These are phyloP conservation scores for Exophiala oligosperma DNA, from an alignment of 2,329 filamentous ascomycete species.

Conservation along the genomic window DNA sequence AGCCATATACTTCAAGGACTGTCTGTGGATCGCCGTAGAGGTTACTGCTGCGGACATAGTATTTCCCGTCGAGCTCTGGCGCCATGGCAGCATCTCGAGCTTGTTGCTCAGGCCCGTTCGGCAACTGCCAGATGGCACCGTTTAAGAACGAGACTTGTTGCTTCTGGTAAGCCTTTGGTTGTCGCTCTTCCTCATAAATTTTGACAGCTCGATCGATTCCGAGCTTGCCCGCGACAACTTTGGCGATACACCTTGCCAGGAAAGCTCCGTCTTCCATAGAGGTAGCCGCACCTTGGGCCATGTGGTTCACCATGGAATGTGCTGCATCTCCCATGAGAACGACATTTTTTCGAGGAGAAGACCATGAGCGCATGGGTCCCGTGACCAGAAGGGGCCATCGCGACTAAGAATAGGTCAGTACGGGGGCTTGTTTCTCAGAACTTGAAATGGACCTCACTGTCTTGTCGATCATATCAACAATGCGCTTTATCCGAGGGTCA, in stretches of 20 bases:
- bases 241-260: constrained; percentile 37
- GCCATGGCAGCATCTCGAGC: constrained; percentile 10
- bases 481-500: constrained; percentile 43
- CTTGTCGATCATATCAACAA: constrained; percentile 17
- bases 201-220: constrained; percentile 35
- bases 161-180: constrained; percentile 40
- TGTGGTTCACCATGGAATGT: constrained; percentile 45
- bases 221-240: constrained; percentile 36
- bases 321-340: constrained; percentile 43
- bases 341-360: constrained; percentile 40
- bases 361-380: constrained; percentile 43
- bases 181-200: constrained; percentile 42
- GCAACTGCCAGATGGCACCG: constrained; percentile 11
- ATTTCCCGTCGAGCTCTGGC: constrained; percentile 25
- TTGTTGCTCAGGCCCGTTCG: constrained; percentile 5
- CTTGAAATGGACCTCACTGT: too few relatives aligned
- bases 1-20: constrained; percentile 13
- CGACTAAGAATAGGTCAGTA: background rate
- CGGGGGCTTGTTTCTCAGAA: too few relatives aligned
- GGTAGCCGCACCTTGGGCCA: constrained; percentile 45
- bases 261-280: constrained; percentile 47
- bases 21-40: constrained; percentile 32
- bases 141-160: constrained; percentile 15
- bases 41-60: constrained; percentile 31
- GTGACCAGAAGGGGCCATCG: constrained; percentile 46